Evolutionary conservation across 2,329 filamentous ascomycete species (phyloP), one percentile per base, ranked within the genome.

Genomic region (Leptographium wingfieldii): DNA sequence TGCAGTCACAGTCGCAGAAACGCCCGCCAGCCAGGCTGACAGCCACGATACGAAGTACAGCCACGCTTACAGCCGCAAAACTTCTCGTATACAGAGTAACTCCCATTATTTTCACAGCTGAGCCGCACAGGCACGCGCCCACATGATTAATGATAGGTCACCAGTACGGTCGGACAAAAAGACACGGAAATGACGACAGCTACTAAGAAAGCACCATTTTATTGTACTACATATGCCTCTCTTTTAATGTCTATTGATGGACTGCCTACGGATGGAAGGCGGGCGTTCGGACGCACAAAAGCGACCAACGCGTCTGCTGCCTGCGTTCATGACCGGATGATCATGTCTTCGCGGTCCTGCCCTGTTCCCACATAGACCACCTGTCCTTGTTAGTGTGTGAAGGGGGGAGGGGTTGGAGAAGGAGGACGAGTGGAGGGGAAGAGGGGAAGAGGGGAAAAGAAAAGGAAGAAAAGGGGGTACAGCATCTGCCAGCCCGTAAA

Each of bases 311-410:
- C 4, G 6, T 7, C 46, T 49, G 14, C 46, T 12, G 48, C 7
- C 22, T 27, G 22, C 25, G 9, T 35, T 27, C 6, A 56, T 25
- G 31, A 33, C 35, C 61, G 60, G 10, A 65, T 59, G 51, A 87
- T 82, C 80, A 86, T 85, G 68, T 80, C 80, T 67, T 87, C 82
- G 61, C 84, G 76, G 55, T 78, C 80, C 48, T 83, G 84, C 7
- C 85, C 85, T 25, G 85, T 85, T 54, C 85, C 85, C 66, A 88
- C 83, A 70, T 79, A 87, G 69, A 80, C 80, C 63, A 86, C 67
- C 68, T 63, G 19, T 46, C 43, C 57, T 51, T 25, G 27, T 31
- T 33, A 53, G 51, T 31, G 14, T 7, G 16, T n/a, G 43, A 16
- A 46, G 6, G 43, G 16, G 38, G 14, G 14, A 40, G 1, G 38